phyloP scores from a whole-genome alignment of 805 yeast species.

The Saccharomycopsis selenospora region DNA sequence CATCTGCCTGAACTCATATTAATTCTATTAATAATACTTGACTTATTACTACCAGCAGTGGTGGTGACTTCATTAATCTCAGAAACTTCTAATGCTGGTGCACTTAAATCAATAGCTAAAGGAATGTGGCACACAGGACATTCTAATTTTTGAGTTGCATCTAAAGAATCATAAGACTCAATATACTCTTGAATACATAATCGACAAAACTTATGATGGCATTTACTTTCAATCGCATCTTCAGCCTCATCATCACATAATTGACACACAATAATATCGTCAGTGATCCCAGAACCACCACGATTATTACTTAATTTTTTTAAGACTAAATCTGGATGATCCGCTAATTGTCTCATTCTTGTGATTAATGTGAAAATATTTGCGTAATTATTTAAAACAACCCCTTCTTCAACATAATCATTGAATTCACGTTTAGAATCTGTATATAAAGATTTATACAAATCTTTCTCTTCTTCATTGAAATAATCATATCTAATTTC shows the following conservation, averaged over 20 bases:
- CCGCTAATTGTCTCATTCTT: conserved; percentile 96
- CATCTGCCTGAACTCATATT: conserved; percentile 74
- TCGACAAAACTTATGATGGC: conserved; percentile 91
- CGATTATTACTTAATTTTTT: conserved; percentile 47
- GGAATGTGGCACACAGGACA: conserved; percentile 98
- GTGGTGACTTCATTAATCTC: conserved; percentile 45
- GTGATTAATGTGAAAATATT: conserved; percentile 94
- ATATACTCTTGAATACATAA: conserved; percentile 86
- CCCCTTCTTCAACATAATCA: conserved; percentile 93
- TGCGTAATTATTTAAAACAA: conserved; percentile 92
- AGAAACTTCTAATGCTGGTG: conserved; percentile 73
- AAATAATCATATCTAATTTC: conserved; percentile 81
- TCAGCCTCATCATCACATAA: conserved; percentile 97
- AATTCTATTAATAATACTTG: conserved; percentile 78
- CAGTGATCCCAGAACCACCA: conserved; percentile 31
- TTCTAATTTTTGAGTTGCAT: conserved; percentile 42
- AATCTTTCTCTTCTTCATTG: conserved; percentile 91
- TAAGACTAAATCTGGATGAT: conserved; percentile 93
- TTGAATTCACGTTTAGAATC: conserved; percentile 84
- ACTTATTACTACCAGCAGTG: conserved; percentile 40
- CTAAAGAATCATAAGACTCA: conserved; percentile 52
- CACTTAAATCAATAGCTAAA: conserved; percentile 80
- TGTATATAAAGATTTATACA: conserved; percentile 79
- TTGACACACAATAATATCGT: conserved; percentile 70
- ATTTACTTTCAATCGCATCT: conserved; percentile 90